phyloP scores from a whole-genome alignment of 495 filamentous ascomycete genomes.

The Aspergillus indologenus region DNA sequence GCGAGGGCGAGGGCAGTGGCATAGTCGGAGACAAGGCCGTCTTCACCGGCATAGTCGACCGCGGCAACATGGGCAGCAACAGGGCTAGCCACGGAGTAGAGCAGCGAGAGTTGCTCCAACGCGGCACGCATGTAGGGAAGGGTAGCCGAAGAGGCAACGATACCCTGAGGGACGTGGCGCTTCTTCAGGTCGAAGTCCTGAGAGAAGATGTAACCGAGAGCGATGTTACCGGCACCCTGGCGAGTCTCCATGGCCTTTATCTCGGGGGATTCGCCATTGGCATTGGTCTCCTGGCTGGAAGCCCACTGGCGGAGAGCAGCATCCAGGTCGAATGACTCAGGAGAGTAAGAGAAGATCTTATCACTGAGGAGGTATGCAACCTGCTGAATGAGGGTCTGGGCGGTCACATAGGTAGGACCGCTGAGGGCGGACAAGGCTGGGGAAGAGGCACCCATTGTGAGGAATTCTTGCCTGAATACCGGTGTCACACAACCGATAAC shows the following conservation, averaged over 20 bases:
- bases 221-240: conserved; percentile 84
- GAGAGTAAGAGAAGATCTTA: conserved; percentile 95
- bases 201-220: conserved; percentile 95
- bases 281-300: conserved; percentile 62
- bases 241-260: conserved; percentile 82
- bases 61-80: conserved; percentile 94
- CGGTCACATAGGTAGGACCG: conserved; percentile 86
- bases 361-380: conserved; percentile 90
- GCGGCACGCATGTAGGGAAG: conserved; percentile 76
- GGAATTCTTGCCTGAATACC: conserved; percentile 31
- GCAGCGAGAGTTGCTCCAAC: conserved; percentile 82
- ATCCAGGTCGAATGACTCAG: conserved; percentile 88
- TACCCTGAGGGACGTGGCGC: conserved; percentile 83
- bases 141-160: conserved; percentile 80
- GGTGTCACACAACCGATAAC: conserved; percentile 24
- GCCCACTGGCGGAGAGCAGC: conserved; percentile 75
- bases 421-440: conserved; percentile 60
- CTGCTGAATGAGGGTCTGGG: conserved; percentile 91
- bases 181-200: conserved; percentile 90
- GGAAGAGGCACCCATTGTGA: conserved; percentile 37
- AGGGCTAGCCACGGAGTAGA: conserved; percentile 86
- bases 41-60: conserved; percentile 72
- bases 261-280: conserved; percentile 72
- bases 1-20: conserved; percentile 71
- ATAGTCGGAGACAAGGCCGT: conserved; percentile 84